Conservation (phyloP, 257 asterid species). For the Solanum neorickii region DNA sequence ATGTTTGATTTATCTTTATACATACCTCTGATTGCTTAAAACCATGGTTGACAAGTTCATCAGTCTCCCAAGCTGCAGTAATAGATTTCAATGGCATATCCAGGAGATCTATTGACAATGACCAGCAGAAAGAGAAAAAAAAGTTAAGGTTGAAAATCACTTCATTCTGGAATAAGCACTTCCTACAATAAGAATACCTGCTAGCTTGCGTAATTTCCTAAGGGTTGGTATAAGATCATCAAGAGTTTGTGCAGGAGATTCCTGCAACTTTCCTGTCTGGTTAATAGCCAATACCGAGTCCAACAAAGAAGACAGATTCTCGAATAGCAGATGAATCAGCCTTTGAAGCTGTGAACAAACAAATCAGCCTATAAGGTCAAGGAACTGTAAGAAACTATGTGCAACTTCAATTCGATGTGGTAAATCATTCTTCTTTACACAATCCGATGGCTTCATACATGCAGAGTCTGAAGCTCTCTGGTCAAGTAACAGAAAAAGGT, state of each 20-base stretch:
- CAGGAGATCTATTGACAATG: constrained; percentile 52
- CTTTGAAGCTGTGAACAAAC: constrained; percentile 54
- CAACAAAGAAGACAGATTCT: constrained; percentile 58
- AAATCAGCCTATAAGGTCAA: background rate
- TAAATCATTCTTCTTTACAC: background rate
- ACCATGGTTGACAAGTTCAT: constrained; percentile 63
- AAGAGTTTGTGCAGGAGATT: constrained; percentile 17
- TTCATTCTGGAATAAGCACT: background rate
- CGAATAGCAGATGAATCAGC: constrained; percentile 70
- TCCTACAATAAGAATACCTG: constrained; percentile 33
- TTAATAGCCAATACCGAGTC: constrained; percentile 39
- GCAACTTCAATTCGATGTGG: background rate
- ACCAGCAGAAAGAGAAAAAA: background rate
- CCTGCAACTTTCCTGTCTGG: constrained; percentile 29
- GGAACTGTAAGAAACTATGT: background rate
- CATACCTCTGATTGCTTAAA: constrained; percentile 65
- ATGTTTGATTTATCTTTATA: background rate
- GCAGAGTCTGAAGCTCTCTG: background rate
- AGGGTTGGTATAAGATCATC: constrained; percentile 46
- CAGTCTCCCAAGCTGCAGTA: constrained; percentile 80
- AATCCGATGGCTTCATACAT: background rate
- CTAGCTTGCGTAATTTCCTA: constrained; percentile 61
- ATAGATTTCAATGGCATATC: constrained; percentile 89
- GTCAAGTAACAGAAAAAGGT: background rate
- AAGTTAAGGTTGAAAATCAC: background rate